A percentile compares a stretch with the other conserved stretches of the same genome.
Conservation (phyloP, 2,329 filamentous ascomycete genomes). For the Epichloe amarillans region DNA sequence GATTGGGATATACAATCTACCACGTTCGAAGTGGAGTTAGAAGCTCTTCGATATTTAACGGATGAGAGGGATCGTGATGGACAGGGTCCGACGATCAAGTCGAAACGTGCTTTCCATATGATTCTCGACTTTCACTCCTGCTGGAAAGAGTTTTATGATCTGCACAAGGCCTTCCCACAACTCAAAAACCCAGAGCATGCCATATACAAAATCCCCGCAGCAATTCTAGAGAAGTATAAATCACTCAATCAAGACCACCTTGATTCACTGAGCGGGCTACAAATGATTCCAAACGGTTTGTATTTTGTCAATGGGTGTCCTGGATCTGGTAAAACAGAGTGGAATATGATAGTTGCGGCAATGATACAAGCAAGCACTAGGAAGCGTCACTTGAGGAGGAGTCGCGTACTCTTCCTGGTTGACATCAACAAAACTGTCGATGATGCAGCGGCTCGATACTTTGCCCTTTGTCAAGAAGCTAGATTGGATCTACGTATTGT, state of each 20-base stretch:
- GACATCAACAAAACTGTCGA: constrained; percentile 35
- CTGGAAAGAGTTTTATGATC: constrained; percentile 11
- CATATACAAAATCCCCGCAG: constrained; percentile 10
- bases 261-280: constrained; percentile 21
- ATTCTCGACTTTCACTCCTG: constrained; percentile 17
- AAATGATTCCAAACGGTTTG: constrained; percentile 26
- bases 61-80: constrained; percentile 10
- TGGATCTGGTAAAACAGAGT: constrained; percentile 34
- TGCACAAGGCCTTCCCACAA: constrained; percentile 20
- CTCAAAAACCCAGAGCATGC: constrained; percentile 15
- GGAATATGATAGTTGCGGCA: constrained; percentile 28
- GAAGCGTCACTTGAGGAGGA: constrained; percentile 10
- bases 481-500: constrained; percentile 22
- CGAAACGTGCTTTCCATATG: constrained; percentile 19
- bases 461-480: constrained; percentile 21
- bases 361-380: constrained; percentile 21
- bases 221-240: constrained; percentile 16
- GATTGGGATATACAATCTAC: constrained; percentile 14
- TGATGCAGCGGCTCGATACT: constrained; percentile 30
- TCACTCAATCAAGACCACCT: constrained; percentile 26
- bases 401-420: constrained; percentile 29
- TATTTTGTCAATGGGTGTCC: constrained; percentile 33
- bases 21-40: constrained; percentile 21
- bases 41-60: constrained; percentile 15
- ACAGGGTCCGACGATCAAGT: constrained; percentile 9